Evolutionary conservation across 164 flowering plant genomes (phyloP).

Genomic region (Liquidambar formosana): DNA sequence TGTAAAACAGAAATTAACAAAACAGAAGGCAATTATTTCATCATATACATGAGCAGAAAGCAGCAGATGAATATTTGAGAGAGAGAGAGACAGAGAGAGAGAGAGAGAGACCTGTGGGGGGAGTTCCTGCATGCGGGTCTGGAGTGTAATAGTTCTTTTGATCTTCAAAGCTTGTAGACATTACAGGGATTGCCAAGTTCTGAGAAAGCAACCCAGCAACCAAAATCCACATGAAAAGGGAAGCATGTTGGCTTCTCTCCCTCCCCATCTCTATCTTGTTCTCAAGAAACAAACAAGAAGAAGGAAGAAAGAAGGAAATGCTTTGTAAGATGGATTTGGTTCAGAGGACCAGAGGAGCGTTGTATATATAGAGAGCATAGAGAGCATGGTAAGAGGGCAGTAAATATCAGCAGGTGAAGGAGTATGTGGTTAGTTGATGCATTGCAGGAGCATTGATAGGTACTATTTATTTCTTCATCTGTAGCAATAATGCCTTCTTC

Average conservation of each 20-base stretch:
- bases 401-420: slow-evolving; percentile 52
- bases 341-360: slow-evolving; percentile 1
- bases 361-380: slow-evolving; percentile 20
- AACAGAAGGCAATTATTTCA: too few relatives aligned
- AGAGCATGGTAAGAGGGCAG: slow-evolving; percentile 26
- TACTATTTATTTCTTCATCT: slow-evolving; percentile 12
- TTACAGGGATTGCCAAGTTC: slow-evolving; percentile 40
- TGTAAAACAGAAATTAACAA: too few relatives aligned
- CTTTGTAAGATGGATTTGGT: background rate
- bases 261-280: slow-evolving; percentile 31
- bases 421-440: slow-evolving; percentile 57
- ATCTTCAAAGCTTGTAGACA: slow-evolving; percentile 40
- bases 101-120: slow-evolving; percentile 29
- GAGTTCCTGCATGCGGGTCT: slow-evolving; percentile 43
- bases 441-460: slow-evolving; percentile 59
- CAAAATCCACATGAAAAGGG: slow-evolving; percentile 27
- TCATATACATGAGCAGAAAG: too few relatives aligned
- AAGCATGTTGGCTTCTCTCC: slow-evolving; percentile 19
- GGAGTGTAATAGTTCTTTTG: slow-evolving; percentile 62
- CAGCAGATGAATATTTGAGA: too few relatives aligned
- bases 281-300: slow-evolving; percentile 3
- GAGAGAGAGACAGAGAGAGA: slow-evolving; percentile 6
- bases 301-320: slow-evolving; percentile 1
- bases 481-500: background rate
- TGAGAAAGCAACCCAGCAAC: slow-evolving; percentile 50